Percentiles rank a stretch among this genome's conserved stretches.
These are phyloP conservation scores for Quercus lobata DNA, from an alignment of 331 rosid genomes.

Conservation along the genomic window DNA sequence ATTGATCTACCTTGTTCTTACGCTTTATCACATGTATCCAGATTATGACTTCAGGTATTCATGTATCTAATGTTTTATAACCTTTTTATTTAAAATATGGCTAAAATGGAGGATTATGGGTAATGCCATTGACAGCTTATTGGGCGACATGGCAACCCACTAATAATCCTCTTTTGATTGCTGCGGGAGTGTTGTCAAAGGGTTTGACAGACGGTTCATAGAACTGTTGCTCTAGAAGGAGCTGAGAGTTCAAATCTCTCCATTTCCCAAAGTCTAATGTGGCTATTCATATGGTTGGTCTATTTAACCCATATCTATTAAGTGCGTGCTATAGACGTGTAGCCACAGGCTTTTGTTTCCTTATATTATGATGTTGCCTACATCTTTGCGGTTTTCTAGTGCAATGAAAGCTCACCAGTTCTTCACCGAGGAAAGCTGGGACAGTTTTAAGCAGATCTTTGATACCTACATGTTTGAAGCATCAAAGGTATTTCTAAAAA, in stretches of 20 bases:
- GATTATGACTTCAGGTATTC: constrained; percentile 98
- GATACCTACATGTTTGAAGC: constrained; percentile 89
- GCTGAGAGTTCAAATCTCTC: constrained; percentile 99
- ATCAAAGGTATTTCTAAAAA: constrained; percentile 65
- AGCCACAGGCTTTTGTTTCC: not conserved
- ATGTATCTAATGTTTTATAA: constrained; percentile 31
- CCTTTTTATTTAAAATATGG: not conserved
- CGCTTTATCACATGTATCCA: constrained; percentile 90
- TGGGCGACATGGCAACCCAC: constrained; percentile 98
- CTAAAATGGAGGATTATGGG: constrained; percentile 83
- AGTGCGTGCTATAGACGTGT: constrained; percentile 15
- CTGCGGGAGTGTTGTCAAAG: constrained; percentile 98
- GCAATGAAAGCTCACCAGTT: constrained; percentile 97
- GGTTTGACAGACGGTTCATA: constrained; percentile 95
- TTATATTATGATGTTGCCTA: constrained; percentile 33
- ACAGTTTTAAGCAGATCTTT: constrained; percentile 79
- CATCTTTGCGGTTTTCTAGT: constrained; percentile 57
- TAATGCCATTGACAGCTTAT: constrained; percentile 95
- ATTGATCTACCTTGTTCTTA: constrained; percentile 83
- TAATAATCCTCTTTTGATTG: constrained; percentile 62
- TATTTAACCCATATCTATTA: not conserved
- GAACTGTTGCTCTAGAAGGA: constrained; percentile 87
- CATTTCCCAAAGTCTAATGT: constrained; percentile 76
- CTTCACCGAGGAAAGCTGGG: constrained; percentile 96
- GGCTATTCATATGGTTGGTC: constrained; percentile 25